Evolutionary conservation across 768 basidiomycete genomes (phyloP).

Genomic region (Podaxis sp.): DNA sequence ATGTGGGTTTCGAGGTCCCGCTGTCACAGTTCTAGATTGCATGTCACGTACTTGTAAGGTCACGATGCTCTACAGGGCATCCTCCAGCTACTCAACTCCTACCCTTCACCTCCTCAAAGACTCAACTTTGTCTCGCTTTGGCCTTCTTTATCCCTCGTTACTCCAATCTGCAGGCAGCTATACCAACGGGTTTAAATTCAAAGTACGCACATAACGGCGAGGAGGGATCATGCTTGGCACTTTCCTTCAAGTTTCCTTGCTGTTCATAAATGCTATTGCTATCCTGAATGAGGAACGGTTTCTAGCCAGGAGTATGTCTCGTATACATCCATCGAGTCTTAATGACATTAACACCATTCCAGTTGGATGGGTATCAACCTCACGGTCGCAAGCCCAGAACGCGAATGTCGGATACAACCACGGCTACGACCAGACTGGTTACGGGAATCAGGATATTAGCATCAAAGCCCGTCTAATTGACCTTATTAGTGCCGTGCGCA

Average conservation of each 20-base stretch:
- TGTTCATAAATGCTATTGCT: conserved; percentile 92
- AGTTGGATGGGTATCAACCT: conserved; percentile 87
- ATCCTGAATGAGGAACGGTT: conserved; percentile 96
- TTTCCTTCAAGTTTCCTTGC: conserved; percentile 80
- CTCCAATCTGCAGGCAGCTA: conserved; percentile 8
- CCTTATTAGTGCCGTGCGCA: conserved; percentile 92
- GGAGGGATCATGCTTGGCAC: conserved; percentile 50
- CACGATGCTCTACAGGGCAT: not conserved
- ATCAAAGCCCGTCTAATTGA: conserved; percentile 86
- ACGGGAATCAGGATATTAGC: conserved; percentile 56
- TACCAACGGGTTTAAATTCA: not conserved
- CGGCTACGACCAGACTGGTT: conserved; percentile 61
- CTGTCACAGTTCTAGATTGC: conserved; percentile 1
- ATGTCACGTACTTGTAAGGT: conserved; percentile 2
- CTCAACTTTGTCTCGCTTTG: not conserved
- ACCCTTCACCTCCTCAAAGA: not conserved
- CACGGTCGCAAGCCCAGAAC: conserved; percentile 53
- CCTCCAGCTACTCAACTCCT: not conserved
- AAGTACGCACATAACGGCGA: not conserved
- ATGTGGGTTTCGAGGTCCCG: not conserved
- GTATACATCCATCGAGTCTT: not conserved
- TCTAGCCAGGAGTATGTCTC: conserved; percentile 76
- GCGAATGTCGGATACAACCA: conserved; percentile 57
- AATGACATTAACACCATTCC: conserved; percentile 1
- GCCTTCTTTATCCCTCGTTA: not conserved